phyloP scores from a whole-genome alignment of 2,329 filamentous ascomycete species.

The Cytospora schulzeri region DNA sequence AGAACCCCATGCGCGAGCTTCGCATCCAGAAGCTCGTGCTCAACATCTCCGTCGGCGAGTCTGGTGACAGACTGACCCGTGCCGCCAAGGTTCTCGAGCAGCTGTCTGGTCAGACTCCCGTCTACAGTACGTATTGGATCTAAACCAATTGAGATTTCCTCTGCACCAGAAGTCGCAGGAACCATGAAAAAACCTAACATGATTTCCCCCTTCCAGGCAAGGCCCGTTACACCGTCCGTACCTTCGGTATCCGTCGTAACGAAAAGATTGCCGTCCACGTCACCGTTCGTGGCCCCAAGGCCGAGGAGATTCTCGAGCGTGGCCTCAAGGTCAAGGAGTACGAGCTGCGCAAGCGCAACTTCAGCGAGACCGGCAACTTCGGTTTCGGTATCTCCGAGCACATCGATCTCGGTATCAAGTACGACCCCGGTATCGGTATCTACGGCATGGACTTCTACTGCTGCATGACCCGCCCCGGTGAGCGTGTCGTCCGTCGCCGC shows the following conservation, averaged over 20 bases:
- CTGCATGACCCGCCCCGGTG: conserved; percentile 99
- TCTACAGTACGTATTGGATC: conserved; percentile 79
- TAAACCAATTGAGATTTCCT: no score
- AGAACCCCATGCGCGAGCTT: conserved; percentile 99
- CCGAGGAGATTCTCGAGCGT: conserved; percentile 99
- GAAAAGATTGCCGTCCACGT: conserved; percentile 99
- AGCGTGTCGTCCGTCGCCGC: conserved; percentile 94
- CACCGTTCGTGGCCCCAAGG: conserved; percentile 95
- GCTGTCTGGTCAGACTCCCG: conserved; percentile 98
- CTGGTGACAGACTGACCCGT: conserved; percentile 99
- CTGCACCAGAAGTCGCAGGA: neutral
- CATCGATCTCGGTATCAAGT: conserved; percentile 99
- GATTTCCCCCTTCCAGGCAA: conserved; percentile 65
- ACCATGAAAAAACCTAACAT: neutral
- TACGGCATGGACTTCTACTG: conserved; percentile 99
- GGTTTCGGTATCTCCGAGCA: conserved; percentile 99
- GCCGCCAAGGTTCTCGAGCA: conserved; percentile 99
- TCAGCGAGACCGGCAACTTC: conserved; percentile 99
- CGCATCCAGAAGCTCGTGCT: conserved; percentile 99
- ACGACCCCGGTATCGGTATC: conserved; percentile 96
- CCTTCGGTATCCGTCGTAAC: conserved; percentile 99
- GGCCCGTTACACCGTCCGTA: conserved; percentile 99
- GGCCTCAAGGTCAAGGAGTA: conserved; percentile 99
- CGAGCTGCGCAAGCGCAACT: conserved; percentile 99
- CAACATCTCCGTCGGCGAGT: conserved; percentile 99